A percentile compares a stretch with the other conserved stretches of the same genome.
Evolutionary conservation across 805 yeast genomes (phyloP).

Genomic region (Kuraishia molischiana): DNA sequence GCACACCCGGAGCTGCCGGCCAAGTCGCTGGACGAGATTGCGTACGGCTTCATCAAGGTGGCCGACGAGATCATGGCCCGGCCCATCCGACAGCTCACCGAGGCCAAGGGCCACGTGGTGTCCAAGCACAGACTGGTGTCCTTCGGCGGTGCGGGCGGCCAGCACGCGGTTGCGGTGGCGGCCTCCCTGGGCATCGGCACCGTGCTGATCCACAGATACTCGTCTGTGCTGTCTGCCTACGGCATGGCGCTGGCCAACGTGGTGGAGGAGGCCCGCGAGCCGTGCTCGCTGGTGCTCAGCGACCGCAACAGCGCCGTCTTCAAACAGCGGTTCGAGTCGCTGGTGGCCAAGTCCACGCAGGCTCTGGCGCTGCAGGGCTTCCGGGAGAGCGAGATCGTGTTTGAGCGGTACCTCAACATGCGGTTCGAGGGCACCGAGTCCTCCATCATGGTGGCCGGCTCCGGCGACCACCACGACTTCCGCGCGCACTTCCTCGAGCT

Average conservation of each 20-base stretch:
- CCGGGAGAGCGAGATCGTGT: constrained; percentile 27
- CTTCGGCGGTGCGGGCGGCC: constrained; percentile 94
- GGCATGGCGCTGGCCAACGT: constrained; percentile 79
- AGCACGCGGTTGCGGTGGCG: constrained; percentile 76
- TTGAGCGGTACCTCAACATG: constrained; percentile 65
- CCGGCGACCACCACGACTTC: constrained; percentile 14
- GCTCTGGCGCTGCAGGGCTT: constrained; percentile 47
- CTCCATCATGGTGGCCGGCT: constrained; percentile 52
- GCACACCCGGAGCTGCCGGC: constrained; percentile 28
- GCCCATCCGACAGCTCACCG: constrained; percentile 78
- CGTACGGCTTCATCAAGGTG: constrained; percentile 71
- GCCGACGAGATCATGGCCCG: constrained; percentile 87
- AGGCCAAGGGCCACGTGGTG: constrained; percentile 68
- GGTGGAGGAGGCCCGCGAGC: constrained; percentile 30
- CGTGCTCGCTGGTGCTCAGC: constrained; percentile 39
- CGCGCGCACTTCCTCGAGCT: constrained; percentile 12
- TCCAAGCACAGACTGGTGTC: constrained; percentile 65
- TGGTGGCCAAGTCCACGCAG: constrained; percentile 31
- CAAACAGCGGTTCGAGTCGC: constrained; percentile 30
- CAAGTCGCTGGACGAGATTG: constrained; percentile 58
- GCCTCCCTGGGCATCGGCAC: constrained; percentile 55
- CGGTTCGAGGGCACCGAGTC: constrained; percentile 87
- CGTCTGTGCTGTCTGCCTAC: constrained; percentile 79
- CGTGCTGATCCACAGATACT: constrained; percentile 70
- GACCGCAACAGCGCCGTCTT: constrained; percentile 23